phyloP scores from a whole-genome alignment of 768 basidiomycete species.

The Coprinellus micaceus region DNA sequence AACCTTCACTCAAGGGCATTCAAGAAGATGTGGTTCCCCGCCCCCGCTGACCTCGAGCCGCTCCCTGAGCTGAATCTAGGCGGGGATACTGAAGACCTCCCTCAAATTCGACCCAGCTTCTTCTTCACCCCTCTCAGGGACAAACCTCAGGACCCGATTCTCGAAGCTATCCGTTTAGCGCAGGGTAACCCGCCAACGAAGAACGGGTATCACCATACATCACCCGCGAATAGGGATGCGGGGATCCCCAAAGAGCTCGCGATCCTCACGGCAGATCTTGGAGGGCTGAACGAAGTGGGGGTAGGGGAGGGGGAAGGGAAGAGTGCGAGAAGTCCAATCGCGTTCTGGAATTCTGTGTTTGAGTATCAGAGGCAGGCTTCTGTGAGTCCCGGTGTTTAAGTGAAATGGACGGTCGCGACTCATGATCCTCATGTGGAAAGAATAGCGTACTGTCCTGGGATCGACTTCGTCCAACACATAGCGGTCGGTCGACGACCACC shows the following conservation, averaged over 20 bases:
- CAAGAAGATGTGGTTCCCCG: background rate
- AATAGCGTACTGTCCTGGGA: conserved; percentile 66
- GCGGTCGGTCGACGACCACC: conserved; percentile 31
- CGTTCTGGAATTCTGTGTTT: background rate
- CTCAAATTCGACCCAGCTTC: conserved; percentile 45
- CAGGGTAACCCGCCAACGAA: conserved; percentile 15
- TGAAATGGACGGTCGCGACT: background rate
- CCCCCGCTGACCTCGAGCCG: background rate
- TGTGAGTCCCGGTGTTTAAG: conserved; percentile 1
- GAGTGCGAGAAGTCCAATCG: background rate
- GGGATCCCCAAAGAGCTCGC: conserved; percentile 29
- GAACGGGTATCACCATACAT: background rate
- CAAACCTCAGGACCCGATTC: conserved; percentile 75
- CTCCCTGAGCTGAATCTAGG: conserved; percentile 3
- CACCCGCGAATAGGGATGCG: background rate
- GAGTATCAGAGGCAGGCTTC: background rate
- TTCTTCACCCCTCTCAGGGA: conserved; percentile 64
- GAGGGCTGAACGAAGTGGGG: conserved; percentile 6
- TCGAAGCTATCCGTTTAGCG: conserved; percentile 48
- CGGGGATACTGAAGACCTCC: conserved; percentile 24
- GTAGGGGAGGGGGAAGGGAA: conserved; percentile 18
- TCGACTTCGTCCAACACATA: conserved; percentile 36
- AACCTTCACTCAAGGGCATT: background rate
- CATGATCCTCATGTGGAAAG: conserved; percentile 3
- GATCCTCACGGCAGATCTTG: conserved; percentile 17